Evolutionary conservation across 78 protist genomes (phyloP), one percentile per base, ranked within the genome.

Genomic region (Speleostelium caveatum): DNA sequence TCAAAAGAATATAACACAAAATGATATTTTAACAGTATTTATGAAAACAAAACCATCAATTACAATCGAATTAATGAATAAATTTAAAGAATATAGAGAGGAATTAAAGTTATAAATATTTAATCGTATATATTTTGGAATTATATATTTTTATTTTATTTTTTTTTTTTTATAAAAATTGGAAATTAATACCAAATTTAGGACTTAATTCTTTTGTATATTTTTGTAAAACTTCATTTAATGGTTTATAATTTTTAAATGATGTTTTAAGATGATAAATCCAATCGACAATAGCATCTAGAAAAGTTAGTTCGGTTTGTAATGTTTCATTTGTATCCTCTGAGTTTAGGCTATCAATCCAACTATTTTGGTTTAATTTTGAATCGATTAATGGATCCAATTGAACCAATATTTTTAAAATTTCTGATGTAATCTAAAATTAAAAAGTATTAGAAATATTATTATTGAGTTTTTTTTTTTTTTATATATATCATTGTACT

Each of bases 201-300:
- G 6, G 10, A 45, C 10, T 45, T 6, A 45, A 45, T 58, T 58
- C 30, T 19, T 58, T 58, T 6, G 16, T n/a, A 58, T n/a, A 19
- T 58, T 6, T 19, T 4, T 19, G 7, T n/a, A 58, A 19, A 4
- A 58, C 17, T 58, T 58, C 63, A 4, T 6, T 19, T 16, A 72
- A 72, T 21, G 75, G 75, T 26, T 19, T 21, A 35, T 41, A 53
- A 24, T 60, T 33, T 7, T 24, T 45, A 28, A 21, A 45, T 6
- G n/a, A 45, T 14, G 53, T 32, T 53, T 72, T 72, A 5, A 72
- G 24, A 53, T 72, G 78, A 28, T 28, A 33, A 1, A 72, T 33
- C 78, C 78, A 72, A 72, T 72, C 78, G 1, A 32, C 14, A n/a
- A 72, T 72, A 14, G 65, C 51, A 10, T 72, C 78, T 21, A 72